Evolutionary conservation across 257 asterid species (phyloP).

Genomic region (Salvia miltiorrhiza): DNA sequence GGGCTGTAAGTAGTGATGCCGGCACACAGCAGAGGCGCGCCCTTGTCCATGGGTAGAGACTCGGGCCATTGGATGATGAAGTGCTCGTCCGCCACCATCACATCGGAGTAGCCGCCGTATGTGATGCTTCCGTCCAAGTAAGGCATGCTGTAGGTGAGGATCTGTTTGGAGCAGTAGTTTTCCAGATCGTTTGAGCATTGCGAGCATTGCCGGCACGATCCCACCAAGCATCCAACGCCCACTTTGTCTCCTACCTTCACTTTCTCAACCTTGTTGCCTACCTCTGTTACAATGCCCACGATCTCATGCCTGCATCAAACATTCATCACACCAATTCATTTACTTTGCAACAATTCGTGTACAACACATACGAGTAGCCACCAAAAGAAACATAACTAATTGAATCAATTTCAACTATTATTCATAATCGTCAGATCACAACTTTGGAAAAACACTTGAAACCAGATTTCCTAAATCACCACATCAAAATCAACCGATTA

Average conservation of each 20-base stretch:
- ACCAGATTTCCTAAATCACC: neutral
- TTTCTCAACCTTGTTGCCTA: conserved; percentile 49
- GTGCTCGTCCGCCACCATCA: conserved; percentile 55
- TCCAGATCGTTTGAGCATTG: conserved; percentile 47
- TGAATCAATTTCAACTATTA: too few relatives aligned
- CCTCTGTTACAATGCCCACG: conserved; percentile 57
- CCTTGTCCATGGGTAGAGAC: conserved; percentile 40
- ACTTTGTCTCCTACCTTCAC: conserved; percentile 59
- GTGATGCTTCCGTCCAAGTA: conserved; percentile 42
- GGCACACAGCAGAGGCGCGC: conserved; percentile 59
- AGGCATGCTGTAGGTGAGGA: conserved; percentile 30
- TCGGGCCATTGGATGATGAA: conserved; percentile 54
- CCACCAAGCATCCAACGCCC: conserved; percentile 61
- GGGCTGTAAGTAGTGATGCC: conserved; percentile 66
- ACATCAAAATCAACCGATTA: neutral
- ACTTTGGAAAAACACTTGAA: neutral
- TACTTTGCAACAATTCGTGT: too few relatives aligned
- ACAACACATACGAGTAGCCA: too few relatives aligned
- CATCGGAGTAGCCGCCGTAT: conserved; percentile 54
- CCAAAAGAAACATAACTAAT: neutral
- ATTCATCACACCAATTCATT: too few relatives aligned
- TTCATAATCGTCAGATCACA: too few relatives aligned
- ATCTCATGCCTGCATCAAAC: conserved; percentile 53
- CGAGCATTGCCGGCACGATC: conserved; percentile 56
- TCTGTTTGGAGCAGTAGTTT: conserved; percentile 39